These are phyloP conservation scores for Penicillium sp. DNA, from an alignment of 2,329 filamentous ascomycete species.

Conservation along the genomic window DNA sequence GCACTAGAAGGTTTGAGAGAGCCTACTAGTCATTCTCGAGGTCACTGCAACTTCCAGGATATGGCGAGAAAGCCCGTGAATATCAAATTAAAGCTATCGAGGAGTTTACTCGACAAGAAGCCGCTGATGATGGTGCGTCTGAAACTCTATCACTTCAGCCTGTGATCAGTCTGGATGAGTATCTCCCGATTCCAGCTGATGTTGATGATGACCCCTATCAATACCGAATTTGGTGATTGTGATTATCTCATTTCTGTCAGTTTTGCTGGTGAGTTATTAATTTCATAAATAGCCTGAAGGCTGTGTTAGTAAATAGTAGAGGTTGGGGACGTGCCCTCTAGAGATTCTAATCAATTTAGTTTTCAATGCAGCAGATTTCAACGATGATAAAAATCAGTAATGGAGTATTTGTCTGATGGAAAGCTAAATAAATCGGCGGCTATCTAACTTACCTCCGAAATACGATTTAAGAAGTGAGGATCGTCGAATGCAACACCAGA, in stretches of 20 bases:
- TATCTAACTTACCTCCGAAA: not conserved
- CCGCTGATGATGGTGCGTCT: constrained; percentile 7
- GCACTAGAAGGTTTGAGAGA: constrained; percentile 19
- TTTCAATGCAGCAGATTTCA: no score
- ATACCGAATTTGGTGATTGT: not conserved
- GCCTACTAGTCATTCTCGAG: constrained; percentile 28
- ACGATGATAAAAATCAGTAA: no score
- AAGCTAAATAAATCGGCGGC: not conserved
- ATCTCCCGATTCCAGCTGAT: not conserved
- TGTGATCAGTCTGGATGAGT: constrained; percentile 8
- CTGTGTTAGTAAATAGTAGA: no score
- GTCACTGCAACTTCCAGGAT: constrained; percentile 25
- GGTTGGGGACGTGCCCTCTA: no score
- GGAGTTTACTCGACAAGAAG: constrained; percentile 13
- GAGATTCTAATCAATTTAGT: no score
- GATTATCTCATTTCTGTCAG: not conserved
- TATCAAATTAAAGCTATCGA: constrained; percentile 23
- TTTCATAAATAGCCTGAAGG: not conserved
- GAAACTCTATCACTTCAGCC: constrained; percentile 14
- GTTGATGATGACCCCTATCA: not conserved
- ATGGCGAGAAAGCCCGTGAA: constrained; percentile 24
- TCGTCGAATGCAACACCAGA: not conserved
- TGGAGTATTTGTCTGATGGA: not conserved
- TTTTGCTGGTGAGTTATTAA: not conserved
- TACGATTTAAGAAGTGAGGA: not conserved